A percentile compares a stretch with the other conserved stretches of the same genome.
Conservation (phyloP, 352 stramenopile genomes). For the Blastocystis sp. region DNA sequence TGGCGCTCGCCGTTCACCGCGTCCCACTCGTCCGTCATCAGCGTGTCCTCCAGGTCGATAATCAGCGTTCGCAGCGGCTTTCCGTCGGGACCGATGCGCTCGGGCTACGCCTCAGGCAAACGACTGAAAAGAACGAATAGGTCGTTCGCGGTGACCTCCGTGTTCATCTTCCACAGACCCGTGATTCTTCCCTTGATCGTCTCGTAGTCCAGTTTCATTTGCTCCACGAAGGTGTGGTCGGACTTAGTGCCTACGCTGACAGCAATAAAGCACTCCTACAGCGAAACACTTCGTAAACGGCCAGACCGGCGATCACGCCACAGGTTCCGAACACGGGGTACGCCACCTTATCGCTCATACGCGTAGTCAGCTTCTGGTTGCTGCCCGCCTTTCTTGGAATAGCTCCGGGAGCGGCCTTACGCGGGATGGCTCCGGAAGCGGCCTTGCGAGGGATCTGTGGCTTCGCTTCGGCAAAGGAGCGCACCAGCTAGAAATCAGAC, state of each 20-base stretch:
- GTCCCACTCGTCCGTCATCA: conserved; percentile 21
- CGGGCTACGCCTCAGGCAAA: not conserved
- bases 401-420: not conserved
- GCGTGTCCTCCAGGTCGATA: conserved; percentile 4
- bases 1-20: conserved; percentile 10
- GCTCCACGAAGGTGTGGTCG: not conserved
- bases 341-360: not conserved
- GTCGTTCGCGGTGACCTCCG: not conserved
- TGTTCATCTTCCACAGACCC: not conserved
- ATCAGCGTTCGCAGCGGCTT: conserved; percentile 15
- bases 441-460: conserved; percentile 29
- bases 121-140: not conserved
- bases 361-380: not conserved
- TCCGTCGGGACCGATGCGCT: not conserved
- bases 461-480: conserved; percentile 29
- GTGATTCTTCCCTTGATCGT: not conserved
- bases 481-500: conserved; percentile 5
- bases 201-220: conserved; percentile 32
- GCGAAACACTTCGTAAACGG: conserved; percentile 24
- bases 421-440: not conserved
- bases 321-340: not conserved
- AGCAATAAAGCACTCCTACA: not conserved
- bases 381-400: not conserved
- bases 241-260: not conserved
- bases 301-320: conserved; percentile 10